Evolutionary conservation across 768 basidiomycete species (phyloP).

Genomic region (Mycena maculata): DNA sequence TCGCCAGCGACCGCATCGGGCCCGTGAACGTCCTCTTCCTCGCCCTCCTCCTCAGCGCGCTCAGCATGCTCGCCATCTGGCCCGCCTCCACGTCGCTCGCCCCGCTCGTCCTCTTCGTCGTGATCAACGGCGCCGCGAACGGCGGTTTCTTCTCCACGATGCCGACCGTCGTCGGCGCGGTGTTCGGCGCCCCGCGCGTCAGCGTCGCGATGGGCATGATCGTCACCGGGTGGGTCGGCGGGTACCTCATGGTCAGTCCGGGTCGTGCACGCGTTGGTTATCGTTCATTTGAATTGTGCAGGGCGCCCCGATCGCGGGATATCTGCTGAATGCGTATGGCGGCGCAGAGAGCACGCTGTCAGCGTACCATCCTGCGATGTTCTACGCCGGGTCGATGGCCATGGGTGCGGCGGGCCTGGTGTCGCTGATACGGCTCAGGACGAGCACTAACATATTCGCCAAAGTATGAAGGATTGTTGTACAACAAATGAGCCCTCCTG

Average conservation of each 20-base stretch:
- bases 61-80: conserved; percentile 47
- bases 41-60: conserved; percentile 41
- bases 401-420: conserved; percentile 38
- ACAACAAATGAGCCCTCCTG: too few relatives aligned
- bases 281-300: background rate
- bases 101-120: conserved; percentile 40
- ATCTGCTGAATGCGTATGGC: conserved; percentile 42
- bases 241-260: conserved; percentile 34
- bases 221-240: conserved; percentile 45
- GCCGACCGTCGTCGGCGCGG: conserved; percentile 44
- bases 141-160: conserved; percentile 49
- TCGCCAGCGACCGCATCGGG: conserved; percentile 43
- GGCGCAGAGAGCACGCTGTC: conserved; percentile 34
- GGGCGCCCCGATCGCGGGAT: conserved; percentile 46
- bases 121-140: conserved; percentile 45
- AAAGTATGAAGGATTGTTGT: conserved; percentile 26
- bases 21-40: conserved; percentile 43
- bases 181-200: conserved; percentile 44
- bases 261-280: background rate
- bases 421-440: conserved; percentile 21
- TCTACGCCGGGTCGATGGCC: conserved; percentile 42
- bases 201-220: conserved; percentile 48
- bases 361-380: conserved; percentile 46
- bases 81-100: conserved; percentile 40
- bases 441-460: conserved; percentile 15